Evolutionary conservation across 805 yeast genomes (phyloP), one percentile per base, ranked within the genome.

Genomic region (Candida gorgasii): DNA sequence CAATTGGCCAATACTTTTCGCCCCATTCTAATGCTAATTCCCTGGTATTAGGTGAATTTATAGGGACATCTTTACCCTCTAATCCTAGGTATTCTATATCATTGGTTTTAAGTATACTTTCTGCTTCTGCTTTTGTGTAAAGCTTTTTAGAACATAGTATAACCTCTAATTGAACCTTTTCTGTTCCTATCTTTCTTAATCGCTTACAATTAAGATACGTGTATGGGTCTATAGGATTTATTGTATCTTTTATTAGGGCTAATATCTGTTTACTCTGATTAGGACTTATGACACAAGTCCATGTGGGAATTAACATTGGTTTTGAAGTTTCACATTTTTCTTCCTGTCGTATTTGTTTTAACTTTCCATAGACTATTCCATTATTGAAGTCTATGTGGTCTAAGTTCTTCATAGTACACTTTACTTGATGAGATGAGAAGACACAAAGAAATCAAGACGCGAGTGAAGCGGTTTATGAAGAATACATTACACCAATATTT

Each of bases 1-100:
- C 73, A 41, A 88, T 65, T 0, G 98, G 98, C 99, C 98, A 92
- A 50, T 75, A 77, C 13, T 65, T 50, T 3, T 61, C 43, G 2
- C 89, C 76, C 97, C 97, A 90, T 31, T 69, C 66, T 1, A 62
- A 45, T 16, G 84, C 75, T 12, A 79, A 60, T n/a, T 83, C 89
- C 50, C 83, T 86, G 3, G 88, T 80, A 4, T 75, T 69, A 0
- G 97, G 95, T n/a, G 77, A 74, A 43, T 70, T 71, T 18, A 54
- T 54, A 0, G 97, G 93, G 1, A 87, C 78, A 3, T 62, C 44
- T 2, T 56, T 46, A 18, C 49, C 35, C 40, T 47, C 51, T 27
- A 59, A 38, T 20, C 39, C 33, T 7, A 43, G 17, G 8, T 11
- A 3, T 4, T 22, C 16, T 8, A 45, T 11, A 42, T 43, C 27